phyloP scores from a whole-genome alignment of 2,329 filamentous ascomycete genomes.

The Aspergillus pseudotamarii region DNA sequence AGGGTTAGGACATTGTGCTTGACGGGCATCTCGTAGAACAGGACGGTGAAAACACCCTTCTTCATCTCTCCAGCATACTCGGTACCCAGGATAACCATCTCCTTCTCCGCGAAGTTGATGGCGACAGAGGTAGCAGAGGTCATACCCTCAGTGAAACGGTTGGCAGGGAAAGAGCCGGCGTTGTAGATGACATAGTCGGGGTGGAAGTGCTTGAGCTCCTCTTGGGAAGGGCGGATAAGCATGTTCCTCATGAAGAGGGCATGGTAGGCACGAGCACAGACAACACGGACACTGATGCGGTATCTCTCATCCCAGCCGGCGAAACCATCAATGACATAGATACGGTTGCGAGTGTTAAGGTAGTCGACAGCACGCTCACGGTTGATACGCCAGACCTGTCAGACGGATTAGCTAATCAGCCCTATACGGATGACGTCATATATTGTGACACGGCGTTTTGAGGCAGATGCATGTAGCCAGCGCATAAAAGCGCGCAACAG shows the following conservation, averaged over 20 bases:
- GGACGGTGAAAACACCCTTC: constrained; percentile 97
- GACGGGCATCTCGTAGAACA: constrained; percentile 99
- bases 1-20: constrained; percentile 99
- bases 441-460: background rate
- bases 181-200: constrained; percentile 99
- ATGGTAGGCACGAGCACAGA: constrained; percentile 98
- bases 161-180: constrained; percentile 95
- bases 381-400: constrained; percentile 98
- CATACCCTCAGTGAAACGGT: constrained; percentile 97
- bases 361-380: constrained; percentile 98
- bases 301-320: constrained; percentile 99
- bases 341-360: constrained; percentile 96
- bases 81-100: constrained; percentile 99
- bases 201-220: constrained; percentile 96
- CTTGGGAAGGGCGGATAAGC: constrained; percentile 89
- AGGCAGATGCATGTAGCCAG: constrained; percentile 11
- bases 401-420: constrained; percentile 23
- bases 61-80: constrained; percentile 99
- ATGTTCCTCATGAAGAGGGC: constrained; percentile 99
- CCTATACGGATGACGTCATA: constrained; percentile 35
- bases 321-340: constrained; percentile 97
- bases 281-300: constrained; percentile 93
- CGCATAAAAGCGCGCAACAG: background rate
- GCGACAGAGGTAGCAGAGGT: constrained; percentile 96
- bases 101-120: constrained; percentile 99